phyloP scores from a whole-genome alignment of 257 asterid species.

The Paulownia fortunei region DNA sequence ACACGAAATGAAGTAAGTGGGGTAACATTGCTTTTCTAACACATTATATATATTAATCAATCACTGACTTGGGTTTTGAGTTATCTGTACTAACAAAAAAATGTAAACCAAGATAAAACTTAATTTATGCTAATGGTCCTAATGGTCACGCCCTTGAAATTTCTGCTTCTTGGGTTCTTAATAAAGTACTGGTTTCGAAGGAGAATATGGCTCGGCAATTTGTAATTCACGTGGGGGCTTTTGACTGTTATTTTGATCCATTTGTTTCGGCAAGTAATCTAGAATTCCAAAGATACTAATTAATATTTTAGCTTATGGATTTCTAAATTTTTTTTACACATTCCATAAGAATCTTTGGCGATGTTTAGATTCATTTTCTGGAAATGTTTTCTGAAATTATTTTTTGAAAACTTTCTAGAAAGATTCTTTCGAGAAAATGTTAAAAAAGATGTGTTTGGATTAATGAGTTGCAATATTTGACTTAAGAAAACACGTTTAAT shows the following conservation, averaged over 20 bases:
- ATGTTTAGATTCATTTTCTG: no score
- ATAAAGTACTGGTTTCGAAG: slow-evolving; percentile 16
- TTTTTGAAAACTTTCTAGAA: no score
- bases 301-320: not conserved
- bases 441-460: no score
- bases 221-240: slow-evolving; percentile 64
- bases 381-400: no score
- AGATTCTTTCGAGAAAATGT: no score
- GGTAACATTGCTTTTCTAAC: slow-evolving; percentile 34
- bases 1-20: slow-evolving; percentile 49
- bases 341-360: not conserved
- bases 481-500: no score
- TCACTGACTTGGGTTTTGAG: slow-evolving; percentile 53
- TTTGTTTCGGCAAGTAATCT: slow-evolving; percentile 34
- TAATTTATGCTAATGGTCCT: not conserved
- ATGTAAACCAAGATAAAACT: not conserved
- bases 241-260: slow-evolving; percentile 59
- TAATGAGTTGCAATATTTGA: no score
- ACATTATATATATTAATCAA: slow-evolving; percentile 39
- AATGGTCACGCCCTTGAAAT: slow-evolving; percentile 40
- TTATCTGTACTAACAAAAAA: slow-evolving; percentile 38
- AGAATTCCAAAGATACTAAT: slow-evolving; percentile 25
- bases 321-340: not conserved
- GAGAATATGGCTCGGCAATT: slow-evolving; percentile 54
- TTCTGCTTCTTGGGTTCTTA: slow-evolving; percentile 36